Percentiles rank a stretch among this genome's conserved stretches.
phyloP scores from a whole-genome alignment of 345 rosid genomes.

The Eutrema heterophyllum region DNA sequence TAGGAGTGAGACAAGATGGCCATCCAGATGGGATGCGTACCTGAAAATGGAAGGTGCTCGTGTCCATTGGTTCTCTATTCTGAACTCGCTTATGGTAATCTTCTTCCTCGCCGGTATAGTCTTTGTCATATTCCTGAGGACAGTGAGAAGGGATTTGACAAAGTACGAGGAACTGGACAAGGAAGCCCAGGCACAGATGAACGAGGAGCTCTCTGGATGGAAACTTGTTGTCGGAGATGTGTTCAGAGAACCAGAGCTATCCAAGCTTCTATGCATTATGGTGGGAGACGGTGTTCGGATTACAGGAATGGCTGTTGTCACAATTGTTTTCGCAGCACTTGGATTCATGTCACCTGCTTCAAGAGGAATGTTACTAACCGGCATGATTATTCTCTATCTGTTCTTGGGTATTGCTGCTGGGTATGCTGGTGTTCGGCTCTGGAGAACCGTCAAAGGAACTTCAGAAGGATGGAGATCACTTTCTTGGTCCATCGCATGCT shows the following conservation, averaged over 20 bases:
- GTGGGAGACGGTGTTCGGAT: slow-evolving; percentile 74
- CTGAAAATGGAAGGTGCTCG: slow-evolving; percentile 88
- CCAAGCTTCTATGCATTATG: slow-evolving; percentile 77
- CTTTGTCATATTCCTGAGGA: slow-evolving; percentile 75
- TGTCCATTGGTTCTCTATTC: slow-evolving; percentile 81
- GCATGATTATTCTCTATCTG: slow-evolving; percentile 76
- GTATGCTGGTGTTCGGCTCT: slow-evolving; percentile 62
- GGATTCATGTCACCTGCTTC: slow-evolving; percentile 90
- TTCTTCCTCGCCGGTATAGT: slow-evolving; percentile 74
- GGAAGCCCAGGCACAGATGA: slow-evolving; percentile 86
- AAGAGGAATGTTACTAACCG: slow-evolving; percentile 79
- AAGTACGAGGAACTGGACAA: slow-evolving; percentile 78
- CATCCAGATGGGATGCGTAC: slow-evolving; percentile 89
- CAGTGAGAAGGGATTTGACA: slow-evolving; percentile 81
- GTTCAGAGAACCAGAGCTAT: slow-evolving; percentile 67
- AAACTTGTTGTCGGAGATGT: slow-evolving; percentile 90
- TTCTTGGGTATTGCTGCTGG: slow-evolving; percentile 72
- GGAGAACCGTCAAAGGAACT: slow-evolving; percentile 75
- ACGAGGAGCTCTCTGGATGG: slow-evolving; percentile 88
- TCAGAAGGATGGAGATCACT: slow-evolving; percentile 74
- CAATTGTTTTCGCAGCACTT: slow-evolving; percentile 70
- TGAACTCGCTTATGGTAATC: slow-evolving; percentile 76
- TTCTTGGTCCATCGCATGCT: slow-evolving; percentile 67
- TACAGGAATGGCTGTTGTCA: slow-evolving; percentile 75
- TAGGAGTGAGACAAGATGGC: slow-evolving; percentile 70